Base-by-base conservation (phyloP, 306 rosid genomes). In the Quercus mongolica region DNA sequence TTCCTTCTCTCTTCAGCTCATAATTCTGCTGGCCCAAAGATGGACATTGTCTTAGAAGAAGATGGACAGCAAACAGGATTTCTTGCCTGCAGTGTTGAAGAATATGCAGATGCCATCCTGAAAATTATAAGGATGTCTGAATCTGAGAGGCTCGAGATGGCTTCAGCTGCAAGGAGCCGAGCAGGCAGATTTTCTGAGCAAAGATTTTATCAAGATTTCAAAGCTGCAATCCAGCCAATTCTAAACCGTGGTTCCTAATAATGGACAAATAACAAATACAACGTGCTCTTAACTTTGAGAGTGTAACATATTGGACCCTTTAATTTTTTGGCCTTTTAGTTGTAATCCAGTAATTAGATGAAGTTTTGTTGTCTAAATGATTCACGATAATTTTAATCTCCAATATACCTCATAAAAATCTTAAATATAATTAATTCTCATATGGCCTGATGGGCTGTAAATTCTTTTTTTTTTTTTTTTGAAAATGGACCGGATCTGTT, bases 21-120 rank as follows among this genome's bases (percentile, higher is more conserved):
- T 81, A 86, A 92, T 81, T 95, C 99, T 70, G 99, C 99, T 51
- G 99, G 99, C 64, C 99, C 99, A 19, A 93, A 89, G 86, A 91
- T 95, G 98, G 99, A 95, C 84, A 95, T 95, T 77, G 93, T 95
- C 30, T 80, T 92, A 38, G 91, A 88, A 23, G 99, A 95, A 83
- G 95, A 91, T 56, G 94, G 91, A 75, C 86, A 81, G 38, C 90
- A 85, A 79, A 95, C 98, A 18, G 99, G 99, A 65, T 91, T 92
- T 83, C 99, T 95, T 52, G 97, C 97, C 70, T 26, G 86, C 68
- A 83, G 84, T 17, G 74, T 86, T 21, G 87, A 95, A 30, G 99
- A 95, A 84, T 95, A 92, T 86, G 92, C 97, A 41, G 96, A 92
- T 26, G 92, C 97, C 73, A 90, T 95, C 75, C 81, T 86, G 83